Evolutionary conservation across 1,139 yeast genomes (phyloP).

Genomic region (Pneumocystis oryctolagi): DNA sequence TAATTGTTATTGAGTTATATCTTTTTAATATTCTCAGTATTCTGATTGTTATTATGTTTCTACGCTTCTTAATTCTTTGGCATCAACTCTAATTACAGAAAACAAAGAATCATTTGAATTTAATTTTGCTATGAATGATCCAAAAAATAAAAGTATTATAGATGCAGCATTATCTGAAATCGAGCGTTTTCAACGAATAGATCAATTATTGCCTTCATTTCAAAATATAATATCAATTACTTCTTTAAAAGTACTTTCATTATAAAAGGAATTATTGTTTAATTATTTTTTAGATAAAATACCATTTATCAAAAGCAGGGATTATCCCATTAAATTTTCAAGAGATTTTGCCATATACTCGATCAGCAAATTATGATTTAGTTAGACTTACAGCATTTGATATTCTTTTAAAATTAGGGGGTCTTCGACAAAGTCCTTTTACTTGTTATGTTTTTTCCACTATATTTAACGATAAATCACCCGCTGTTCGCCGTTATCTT

Average conservation of each 20-base stretch:
- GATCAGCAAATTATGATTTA: conserved; percentile 34
- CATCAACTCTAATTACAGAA: conserved; percentile 7
- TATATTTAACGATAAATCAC: conserved; percentile 41
- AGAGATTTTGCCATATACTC: conserved; percentile 38
- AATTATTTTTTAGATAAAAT: conserved; percentile 35
- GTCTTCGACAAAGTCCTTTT: conserved; percentile 47
- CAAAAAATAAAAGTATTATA: conserved; percentile 24
- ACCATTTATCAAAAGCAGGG: conserved; percentile 46
- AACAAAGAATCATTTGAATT: conserved; percentile 8
- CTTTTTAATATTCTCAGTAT: conserved; percentile 23
- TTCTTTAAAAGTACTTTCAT: conserved; percentile 35
- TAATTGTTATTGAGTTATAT: background rate
- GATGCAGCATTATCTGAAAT: conserved; percentile 43
- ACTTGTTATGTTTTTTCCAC: conserved; percentile 48
- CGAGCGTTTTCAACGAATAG: conserved; percentile 62
- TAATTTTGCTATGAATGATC: conserved; percentile 22
- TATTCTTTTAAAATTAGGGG: conserved; percentile 61
- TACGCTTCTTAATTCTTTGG: conserved; percentile 42
- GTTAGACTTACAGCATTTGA: conserved; percentile 56
- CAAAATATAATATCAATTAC: conserved; percentile 43
- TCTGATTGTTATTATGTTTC: conserved; percentile 60
- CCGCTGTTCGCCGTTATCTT: conserved; percentile 38
- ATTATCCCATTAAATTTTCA: conserved; percentile 38
- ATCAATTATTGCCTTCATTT: conserved; percentile 73
- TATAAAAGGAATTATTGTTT: conserved; percentile 42